A percentile compares a stretch with the other conserved stretches of the same genome.
Evolutionary conservation across 371 early-diverging fungal genomes (phyloP).

Genomic region (Mucor saturninus): DNA sequence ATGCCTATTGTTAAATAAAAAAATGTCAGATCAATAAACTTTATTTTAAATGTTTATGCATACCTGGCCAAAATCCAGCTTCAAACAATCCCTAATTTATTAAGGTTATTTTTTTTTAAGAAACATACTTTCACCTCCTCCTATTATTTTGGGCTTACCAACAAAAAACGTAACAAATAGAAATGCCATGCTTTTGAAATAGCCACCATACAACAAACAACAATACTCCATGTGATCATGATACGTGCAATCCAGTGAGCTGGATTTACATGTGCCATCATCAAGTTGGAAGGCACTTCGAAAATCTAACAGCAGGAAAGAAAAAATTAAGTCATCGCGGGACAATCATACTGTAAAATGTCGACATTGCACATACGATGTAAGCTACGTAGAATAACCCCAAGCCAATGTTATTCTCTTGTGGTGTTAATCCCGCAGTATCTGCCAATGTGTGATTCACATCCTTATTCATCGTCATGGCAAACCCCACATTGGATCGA

Average conservation of each 20-base stretch:
- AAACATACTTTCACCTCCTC: background rate
- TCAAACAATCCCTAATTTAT: conserved; percentile 43
- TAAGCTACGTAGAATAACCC: conserved; percentile 57
- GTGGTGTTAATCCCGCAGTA: conserved; percentile 36
- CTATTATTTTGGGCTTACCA: conserved; percentile 10
- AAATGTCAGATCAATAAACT: too few relatives aligned
- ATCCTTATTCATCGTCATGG: conserved; percentile 57
- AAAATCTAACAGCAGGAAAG: conserved; percentile 27
- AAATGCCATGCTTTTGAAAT: conserved; percentile 55
- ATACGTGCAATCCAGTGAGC: conserved; percentile 55
- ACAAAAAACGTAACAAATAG: conserved; percentile 50
- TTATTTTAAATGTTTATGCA: background rate
- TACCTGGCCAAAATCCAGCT: conserved; percentile 62
- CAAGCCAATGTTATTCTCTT: conserved; percentile 52
- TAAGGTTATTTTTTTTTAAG: background rate
- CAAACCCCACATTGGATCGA: conserved; percentile 56
- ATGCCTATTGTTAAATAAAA: conserved; percentile 19
- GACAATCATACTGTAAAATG: background rate
- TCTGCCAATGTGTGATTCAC: conserved; percentile 45
- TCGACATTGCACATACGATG: conserved; percentile 39
- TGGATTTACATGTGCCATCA: conserved; percentile 56
- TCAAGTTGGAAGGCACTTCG: conserved; percentile 55
- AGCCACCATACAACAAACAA: conserved; percentile 53
- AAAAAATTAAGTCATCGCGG: background rate
- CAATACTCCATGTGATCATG: conserved; percentile 59